phyloP scores from a whole-genome alignment of 352 stramenopile species.

The Globisporangium uncinulatum region DNA sequence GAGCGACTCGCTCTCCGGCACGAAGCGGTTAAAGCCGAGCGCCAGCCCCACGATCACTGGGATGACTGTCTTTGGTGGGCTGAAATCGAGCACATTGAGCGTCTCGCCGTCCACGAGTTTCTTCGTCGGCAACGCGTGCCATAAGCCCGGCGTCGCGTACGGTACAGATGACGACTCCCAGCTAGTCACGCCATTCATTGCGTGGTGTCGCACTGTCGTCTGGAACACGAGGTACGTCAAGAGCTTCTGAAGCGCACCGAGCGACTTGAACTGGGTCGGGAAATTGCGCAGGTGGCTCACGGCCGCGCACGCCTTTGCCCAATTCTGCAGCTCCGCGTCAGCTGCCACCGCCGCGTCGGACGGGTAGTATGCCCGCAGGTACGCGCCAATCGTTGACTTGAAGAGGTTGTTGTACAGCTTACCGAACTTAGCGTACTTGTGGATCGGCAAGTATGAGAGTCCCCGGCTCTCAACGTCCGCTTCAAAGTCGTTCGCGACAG shows the following conservation, averaged over 20 bases:
- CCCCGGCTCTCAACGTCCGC: constrained; percentile 2
- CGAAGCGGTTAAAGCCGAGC: constrained; percentile 26
- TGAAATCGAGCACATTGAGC: constrained; percentile 24
- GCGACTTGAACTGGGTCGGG: constrained; percentile 10
- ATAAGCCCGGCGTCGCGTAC: constrained; percentile 35
- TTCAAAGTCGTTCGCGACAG: constrained; percentile 2
- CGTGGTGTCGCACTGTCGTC: constrained; percentile 38
- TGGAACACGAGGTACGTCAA: constrained; percentile 34
- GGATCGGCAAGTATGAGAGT: constrained; percentile 3
- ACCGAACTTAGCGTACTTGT: constrained; percentile 9
- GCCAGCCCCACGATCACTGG: constrained; percentile 19
- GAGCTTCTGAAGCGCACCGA: constrained; percentile 12
- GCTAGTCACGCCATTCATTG: constrained; percentile 42
- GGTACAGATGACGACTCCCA: constrained; percentile 38
- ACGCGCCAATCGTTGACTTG: neutral
- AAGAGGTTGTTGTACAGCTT: neutral
- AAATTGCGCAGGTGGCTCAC: constrained; percentile 32
- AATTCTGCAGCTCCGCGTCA: constrained; percentile 24
- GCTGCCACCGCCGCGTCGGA: neutral
- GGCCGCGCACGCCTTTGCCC: constrained; percentile 16
- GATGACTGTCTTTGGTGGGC: constrained; percentile 21
- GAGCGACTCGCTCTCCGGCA: constrained; percentile 22
- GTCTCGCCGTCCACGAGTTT: constrained; percentile 21
- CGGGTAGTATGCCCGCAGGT: neutral
- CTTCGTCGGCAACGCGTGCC: constrained; percentile 26